Percentiles rank a stretch among this genome's conserved stretches.
Evolutionary conservation across 331 rosid species (phyloP).

Genomic region (Malus hybrid): DNA sequence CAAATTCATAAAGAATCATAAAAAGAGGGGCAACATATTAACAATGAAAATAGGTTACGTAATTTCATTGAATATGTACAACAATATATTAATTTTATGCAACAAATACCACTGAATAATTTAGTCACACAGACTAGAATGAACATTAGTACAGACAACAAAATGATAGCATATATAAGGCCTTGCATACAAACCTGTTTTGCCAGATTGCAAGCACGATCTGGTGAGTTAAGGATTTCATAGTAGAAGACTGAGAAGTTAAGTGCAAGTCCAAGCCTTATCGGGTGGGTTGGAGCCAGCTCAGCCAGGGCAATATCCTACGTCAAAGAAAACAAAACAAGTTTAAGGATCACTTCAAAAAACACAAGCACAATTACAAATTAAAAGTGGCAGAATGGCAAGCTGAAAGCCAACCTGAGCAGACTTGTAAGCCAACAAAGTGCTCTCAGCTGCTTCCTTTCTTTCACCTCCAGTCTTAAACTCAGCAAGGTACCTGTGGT

Average conservation of each 20-base stretch:
- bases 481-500: slow-evolving; percentile 92
- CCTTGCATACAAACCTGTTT: slow-evolving; percentile 52
- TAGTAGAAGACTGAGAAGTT: slow-evolving; percentile 95
- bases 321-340: not conserved
- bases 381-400: not conserved
- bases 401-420: slow-evolving; percentile 60
- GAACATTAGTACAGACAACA: not conserved
- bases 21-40: not conserved
- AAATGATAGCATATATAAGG: not conserved
- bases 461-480: slow-evolving; percentile 80
- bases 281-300: slow-evolving; percentile 86
- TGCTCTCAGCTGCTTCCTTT: slow-evolving; percentile 92
- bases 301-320: slow-evolving; percentile 88
- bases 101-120: not conserved
- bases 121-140: not conserved
- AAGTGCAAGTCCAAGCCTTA: slow-evolving; percentile 95
- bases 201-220: slow-evolving; percentile 95
- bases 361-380: not conserved
- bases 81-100: not conserved
- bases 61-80: not conserved
- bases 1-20: not conserved
- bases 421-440: slow-evolving; percentile 87
- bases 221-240: slow-evolving; percentile 96
- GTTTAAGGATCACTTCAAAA: not conserved
- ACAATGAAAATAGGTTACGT: not conserved